Evolutionary conservation across 2,329 filamentous ascomycete species (phyloP).

Genomic region (Thielaviopsis ethacetica): DNA sequence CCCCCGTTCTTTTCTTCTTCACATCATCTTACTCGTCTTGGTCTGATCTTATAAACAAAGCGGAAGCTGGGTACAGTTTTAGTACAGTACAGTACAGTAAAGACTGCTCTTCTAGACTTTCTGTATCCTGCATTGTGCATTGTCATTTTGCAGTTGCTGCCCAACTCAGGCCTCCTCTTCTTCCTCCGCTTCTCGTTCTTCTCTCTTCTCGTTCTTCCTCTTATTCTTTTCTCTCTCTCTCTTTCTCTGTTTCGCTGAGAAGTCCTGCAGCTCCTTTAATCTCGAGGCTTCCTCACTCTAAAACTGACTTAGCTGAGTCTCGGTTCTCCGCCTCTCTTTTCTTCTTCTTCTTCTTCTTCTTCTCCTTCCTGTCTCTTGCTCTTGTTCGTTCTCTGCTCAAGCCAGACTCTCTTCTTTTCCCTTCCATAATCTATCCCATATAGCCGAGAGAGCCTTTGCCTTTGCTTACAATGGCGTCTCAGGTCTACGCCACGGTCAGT

Average conservation of each 20-base stretch:
- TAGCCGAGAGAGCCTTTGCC: not conserved
- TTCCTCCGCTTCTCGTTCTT: constrained; percentile 8
- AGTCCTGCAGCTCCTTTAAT: not conserved
- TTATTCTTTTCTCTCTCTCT: not conserved
- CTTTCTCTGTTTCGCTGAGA: no score
- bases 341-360: not conserved
- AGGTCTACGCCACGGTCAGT: constrained; percentile 14
- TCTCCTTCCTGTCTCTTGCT: not conserved
- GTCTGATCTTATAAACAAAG: no score
- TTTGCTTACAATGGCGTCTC: not conserved
- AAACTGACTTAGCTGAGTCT: constrained; percentile 5
- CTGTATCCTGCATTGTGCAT: constrained; percentile 11
- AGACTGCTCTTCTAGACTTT: not conserved
- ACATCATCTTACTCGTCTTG: no score
- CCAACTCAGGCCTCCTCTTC: constrained; percentile 8
- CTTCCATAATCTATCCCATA: no score
- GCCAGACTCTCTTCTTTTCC: not conserved
- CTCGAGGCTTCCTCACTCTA: constrained; percentile 1
- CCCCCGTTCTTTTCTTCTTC: no score
- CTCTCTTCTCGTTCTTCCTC: not conserved
- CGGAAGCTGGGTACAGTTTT: no score
- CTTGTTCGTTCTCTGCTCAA: not conserved
- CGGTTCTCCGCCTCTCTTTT: constrained; percentile 2
- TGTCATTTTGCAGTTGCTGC: constrained; percentile 10
- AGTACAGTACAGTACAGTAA: no score